Evolutionary conservation across 345 rosid species (phyloP), one percentile per base, ranked within the genome.

Genomic region (Microthlaspi erraticum): DNA sequence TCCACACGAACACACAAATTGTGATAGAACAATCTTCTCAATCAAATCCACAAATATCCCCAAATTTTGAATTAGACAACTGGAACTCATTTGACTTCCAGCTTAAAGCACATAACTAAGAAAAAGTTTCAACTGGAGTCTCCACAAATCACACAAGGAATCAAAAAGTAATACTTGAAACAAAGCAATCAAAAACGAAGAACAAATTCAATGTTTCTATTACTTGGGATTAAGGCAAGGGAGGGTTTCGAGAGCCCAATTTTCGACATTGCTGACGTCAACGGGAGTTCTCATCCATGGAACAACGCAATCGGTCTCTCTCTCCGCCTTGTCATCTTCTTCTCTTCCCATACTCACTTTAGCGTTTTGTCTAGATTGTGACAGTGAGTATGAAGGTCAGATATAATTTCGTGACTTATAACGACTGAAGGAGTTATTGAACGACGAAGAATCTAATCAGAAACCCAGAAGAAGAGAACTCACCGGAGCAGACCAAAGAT

Each of bases 201-300:
- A 46, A 5, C 2, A 14, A 6, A 38, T n/a, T n/a, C 8, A 37
- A 37, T 17, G 37, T 29, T 10, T 68, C 5, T 48, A 41, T 38
- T 62, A 94, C 99, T 86, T 88, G 65, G 90, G 85, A 60, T 91
- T 84, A 63, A 94, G 86, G 71, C 84, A 87, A 79, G 97, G 98
- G 55, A 91, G 70, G 34, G 79, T 78, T 50, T 83, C 74, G 56
- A 94, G 84, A 58, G 84, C 61, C 65, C 88, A 89, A 20, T 73
- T 83, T 75, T 84, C 79, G 14, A 80, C 39, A 14, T 65, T 56
- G 62, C 73, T 79, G 54, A 94, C 82, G 72, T 89, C 93, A 61
- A 94, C 64, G 0, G 98, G 97, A 62, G 78, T 80, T 79, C 95
- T 80, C 98, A 94, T 91, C 99, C 99, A 94, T 81, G 93, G 89